These are phyloP conservation scores for Suhomyces kilbournensis DNA, from an alignment of 805 yeast species.

Conservation along the genomic window DNA sequence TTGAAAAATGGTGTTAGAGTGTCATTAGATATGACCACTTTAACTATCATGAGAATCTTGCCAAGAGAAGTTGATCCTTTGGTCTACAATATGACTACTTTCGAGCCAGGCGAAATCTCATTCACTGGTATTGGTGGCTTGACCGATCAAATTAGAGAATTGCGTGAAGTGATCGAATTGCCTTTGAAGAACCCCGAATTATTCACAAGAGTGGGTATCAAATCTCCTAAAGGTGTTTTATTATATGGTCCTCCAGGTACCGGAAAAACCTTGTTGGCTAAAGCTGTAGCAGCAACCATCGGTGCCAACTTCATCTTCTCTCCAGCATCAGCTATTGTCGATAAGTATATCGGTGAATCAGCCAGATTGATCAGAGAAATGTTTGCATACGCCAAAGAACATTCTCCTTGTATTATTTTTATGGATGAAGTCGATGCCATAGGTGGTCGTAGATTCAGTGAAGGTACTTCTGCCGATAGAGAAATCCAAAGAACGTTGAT, in stretches of 20 bases:
- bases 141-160: slow-evolving; percentile 90
- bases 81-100: slow-evolving; percentile 96
- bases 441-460: slow-evolving; percentile 96
- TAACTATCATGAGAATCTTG: slow-evolving; percentile 94
- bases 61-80: slow-evolving; percentile 98
- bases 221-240: slow-evolving; percentile 97
- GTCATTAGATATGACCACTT: slow-evolving; percentile 94
- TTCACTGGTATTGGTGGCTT: slow-evolving; percentile 96
- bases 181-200: slow-evolving; percentile 97
- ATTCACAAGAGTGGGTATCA: slow-evolving; percentile 92
- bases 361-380: slow-evolving; percentile 95
- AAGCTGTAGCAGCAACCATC: slow-evolving; percentile 97
- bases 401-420: slow-evolving; percentile 95
- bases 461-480: slow-evolving; percentile 98
- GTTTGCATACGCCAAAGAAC: slow-evolving; percentile 97
- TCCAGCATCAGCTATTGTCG: slow-evolving; percentile 98
- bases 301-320: slow-evolving; percentile 97
- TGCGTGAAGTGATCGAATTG: slow-evolving; percentile 95
- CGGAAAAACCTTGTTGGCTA: slow-evolving; percentile 92
- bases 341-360: slow-evolving; percentile 96
- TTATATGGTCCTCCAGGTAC: slow-evolving; percentile 99
- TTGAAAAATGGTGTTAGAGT: slow-evolving; percentile 94
- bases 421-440: slow-evolving; percentile 99
- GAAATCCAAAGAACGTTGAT: slow-evolving; percentile 96
- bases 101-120: slow-evolving; percentile 96